phyloP scores from a whole-genome alignment of 2,329 filamentous ascomycete species.

The Penicillium sp. region DNA sequence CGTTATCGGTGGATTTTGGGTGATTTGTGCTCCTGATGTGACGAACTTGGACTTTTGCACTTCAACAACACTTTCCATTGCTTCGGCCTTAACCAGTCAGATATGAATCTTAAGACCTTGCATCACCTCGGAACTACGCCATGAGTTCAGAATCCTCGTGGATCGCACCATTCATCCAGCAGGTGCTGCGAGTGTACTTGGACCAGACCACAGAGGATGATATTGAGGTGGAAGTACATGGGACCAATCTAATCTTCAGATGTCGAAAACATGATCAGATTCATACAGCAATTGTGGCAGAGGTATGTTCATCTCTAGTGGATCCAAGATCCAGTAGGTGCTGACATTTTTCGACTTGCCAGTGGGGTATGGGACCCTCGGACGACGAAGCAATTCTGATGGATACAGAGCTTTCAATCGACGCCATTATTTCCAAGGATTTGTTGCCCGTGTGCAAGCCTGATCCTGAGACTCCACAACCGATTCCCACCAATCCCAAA shows the following conservation, averaged over 20 bases:
- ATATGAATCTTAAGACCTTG: background rate
- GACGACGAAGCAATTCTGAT: constrained; percentile 30
- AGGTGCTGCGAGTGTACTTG: constrained; percentile 22
- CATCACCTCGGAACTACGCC: background rate
- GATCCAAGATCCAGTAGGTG: background rate
- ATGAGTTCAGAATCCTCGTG: constrained; percentile 12
- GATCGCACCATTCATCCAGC: constrained; percentile 27
- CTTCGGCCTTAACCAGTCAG: background rate
- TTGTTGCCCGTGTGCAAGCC: constrained; percentile 25
- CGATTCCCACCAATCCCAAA: constrained; percentile 20
- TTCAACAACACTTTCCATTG: background rate
- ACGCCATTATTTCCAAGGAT: constrained; percentile 30
- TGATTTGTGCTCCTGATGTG: constrained; percentile 1
- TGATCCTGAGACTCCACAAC: background rate
- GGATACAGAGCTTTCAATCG: constrained; percentile 36
- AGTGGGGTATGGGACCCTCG: constrained; percentile 30
- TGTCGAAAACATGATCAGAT: constrained; percentile 3
- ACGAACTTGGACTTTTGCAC: background rate
- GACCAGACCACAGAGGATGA: constrained; percentile 8
- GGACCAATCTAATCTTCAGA: constrained; percentile 34
- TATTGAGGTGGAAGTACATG: constrained; percentile 33
- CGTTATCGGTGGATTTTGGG: constrained; percentile 9
- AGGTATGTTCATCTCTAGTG: constrained; percentile 23
- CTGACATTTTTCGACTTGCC: constrained; percentile 6
- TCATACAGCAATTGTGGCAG: constrained; percentile 27